Percentiles rank a stretch among this genome's conserved stretches.
Conservation (phyloP, 495 filamentous ascomycete species). For the Chaetomium fimeti region DNA sequence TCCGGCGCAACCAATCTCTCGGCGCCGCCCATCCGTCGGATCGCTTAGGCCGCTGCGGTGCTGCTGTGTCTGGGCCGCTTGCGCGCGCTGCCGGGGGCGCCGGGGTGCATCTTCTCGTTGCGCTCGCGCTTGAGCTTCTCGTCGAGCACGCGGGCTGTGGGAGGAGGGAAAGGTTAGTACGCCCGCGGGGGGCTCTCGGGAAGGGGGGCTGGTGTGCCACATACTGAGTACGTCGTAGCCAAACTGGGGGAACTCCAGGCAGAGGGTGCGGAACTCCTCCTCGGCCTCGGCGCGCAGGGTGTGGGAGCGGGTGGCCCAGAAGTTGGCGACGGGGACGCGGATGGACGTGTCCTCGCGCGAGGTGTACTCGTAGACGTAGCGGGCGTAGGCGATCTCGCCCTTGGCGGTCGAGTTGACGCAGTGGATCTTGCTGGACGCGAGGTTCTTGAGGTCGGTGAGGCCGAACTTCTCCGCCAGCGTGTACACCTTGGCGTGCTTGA, state of each 20-base stretch:
- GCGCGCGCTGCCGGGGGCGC: conserved; percentile 44
- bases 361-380: conserved; percentile 84
- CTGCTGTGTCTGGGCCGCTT: conserved; percentile 53
- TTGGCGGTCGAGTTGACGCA: conserved; percentile 77
- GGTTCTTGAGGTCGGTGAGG: conserved; percentile 66
- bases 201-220: conserved; percentile 22
- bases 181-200: not conserved
- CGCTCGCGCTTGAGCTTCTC: conserved; percentile 58
- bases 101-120: conserved; percentile 53
- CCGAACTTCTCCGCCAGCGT: conserved; percentile 80
- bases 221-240: conserved; percentile 81
- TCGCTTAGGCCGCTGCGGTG: conserved; percentile 16
- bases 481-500: conserved; percentile 85
- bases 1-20: not conserved
- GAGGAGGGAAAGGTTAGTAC: conserved; percentile 11
- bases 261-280: conserved; percentile 74
- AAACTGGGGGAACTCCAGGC: conserved; percentile 87
- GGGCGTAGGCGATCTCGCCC: conserved; percentile 85
- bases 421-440: conserved; percentile 87
- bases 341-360: conserved; percentile 65
- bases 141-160: conserved; percentile 55
- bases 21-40: not conserved
- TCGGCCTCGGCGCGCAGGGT: conserved; percentile 79
- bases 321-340: conserved; percentile 79
- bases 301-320: conserved; percentile 83